Evolutionary conservation across 1,284 basidiomycete species (phyloP), one percentile per base, ranked within the genome.

Genomic region (Coniophora puteana): DNA sequence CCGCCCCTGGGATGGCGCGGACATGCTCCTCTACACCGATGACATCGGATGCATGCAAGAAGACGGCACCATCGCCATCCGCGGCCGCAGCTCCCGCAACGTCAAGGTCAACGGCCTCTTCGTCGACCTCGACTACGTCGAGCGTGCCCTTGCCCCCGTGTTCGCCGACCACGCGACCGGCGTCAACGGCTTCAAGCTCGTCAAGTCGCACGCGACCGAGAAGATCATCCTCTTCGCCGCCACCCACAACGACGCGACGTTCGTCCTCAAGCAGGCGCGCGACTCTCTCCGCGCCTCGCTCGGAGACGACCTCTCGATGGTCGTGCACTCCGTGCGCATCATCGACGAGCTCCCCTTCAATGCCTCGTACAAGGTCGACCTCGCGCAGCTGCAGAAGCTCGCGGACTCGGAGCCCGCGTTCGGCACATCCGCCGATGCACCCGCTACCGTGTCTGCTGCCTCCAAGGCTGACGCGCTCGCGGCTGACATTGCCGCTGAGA

Each of bases 101-200:
- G 51, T 57, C 43, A 58, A 57, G 43, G 42, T 57, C 26, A 58
- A 60, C 31, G 58, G 54, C 12, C 16, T 57, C 10, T 60, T 57
- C 40, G 40, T 60, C 7, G 58, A 58, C 34, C 40, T 57, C 8
- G 55, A 57, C 36, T 54, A 44, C 33, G 47, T 60, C 34, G 58
- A 57, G 41, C 57, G 51, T 36, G 58, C 52, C 20, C 40, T 57
- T 40, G 49, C 47, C 6, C 48, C 46, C 14, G 51, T 54, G 7
- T 57, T 57, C 25, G 38, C 45, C 13, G 44, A 46, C 35, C 40
- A 36, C 24, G 35, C 41, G 3, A 32, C 52, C 36, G 23, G 41
- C 23, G 26, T 52, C 21, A 26, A 32, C 7, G 34, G 44, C 20
- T 58, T 54, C 41, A 60, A 57, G 39, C 54, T 60, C 5, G 46